These are phyloP conservation scores for Leccinum angustisporum DNA, from an alignment of 1,284 basidiomycete genomes.

Conservation along the genomic window DNA sequence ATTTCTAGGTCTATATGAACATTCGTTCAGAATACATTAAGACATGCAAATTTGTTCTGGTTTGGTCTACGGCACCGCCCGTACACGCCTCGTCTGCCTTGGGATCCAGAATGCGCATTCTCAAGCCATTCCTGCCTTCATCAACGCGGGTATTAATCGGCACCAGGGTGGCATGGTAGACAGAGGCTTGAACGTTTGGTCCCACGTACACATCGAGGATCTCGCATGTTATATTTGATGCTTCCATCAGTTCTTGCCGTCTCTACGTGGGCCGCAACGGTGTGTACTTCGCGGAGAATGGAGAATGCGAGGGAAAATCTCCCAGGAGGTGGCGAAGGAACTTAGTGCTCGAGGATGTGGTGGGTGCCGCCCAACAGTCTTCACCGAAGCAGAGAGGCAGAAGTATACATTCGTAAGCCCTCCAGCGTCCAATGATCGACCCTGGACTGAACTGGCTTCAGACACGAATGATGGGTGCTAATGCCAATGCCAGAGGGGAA, in stretches of 20 bases:
- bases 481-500: constrained; percentile 43
- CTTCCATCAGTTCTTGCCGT: constrained; percentile 25
- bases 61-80: constrained; percentile 35
- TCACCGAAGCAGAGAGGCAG: constrained; percentile 31
- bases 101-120: constrained; percentile 32
- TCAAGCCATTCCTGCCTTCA: constrained; percentile 26
- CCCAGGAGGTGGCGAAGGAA: constrained; percentile 20
- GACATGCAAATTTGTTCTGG: constrained; percentile 31
- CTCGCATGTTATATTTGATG: constrained; percentile 35
- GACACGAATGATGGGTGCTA: constrained; percentile 39
- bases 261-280: constrained; percentile 32
- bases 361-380: constrained; percentile 26
- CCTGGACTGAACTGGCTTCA: constrained; percentile 2
- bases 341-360: constrained; percentile 28
- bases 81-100: constrained; percentile 29
- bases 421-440: not conserved
- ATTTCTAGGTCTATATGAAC: not conserved
- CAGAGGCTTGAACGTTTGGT: constrained; percentile 35
- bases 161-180: constrained; percentile 36
- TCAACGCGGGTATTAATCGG: constrained; percentile 30
- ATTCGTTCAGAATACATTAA: constrained; percentile 28
- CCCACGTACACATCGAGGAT: constrained; percentile 36
- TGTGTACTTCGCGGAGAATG: constrained; percentile 35
- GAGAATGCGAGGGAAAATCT: constrained; percentile 29
- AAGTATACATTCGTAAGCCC: constrained; percentile 30